phyloP scores from a whole-genome alignment of 768 basidiomycete species.

The Tylopilus subfusipes region DNA sequence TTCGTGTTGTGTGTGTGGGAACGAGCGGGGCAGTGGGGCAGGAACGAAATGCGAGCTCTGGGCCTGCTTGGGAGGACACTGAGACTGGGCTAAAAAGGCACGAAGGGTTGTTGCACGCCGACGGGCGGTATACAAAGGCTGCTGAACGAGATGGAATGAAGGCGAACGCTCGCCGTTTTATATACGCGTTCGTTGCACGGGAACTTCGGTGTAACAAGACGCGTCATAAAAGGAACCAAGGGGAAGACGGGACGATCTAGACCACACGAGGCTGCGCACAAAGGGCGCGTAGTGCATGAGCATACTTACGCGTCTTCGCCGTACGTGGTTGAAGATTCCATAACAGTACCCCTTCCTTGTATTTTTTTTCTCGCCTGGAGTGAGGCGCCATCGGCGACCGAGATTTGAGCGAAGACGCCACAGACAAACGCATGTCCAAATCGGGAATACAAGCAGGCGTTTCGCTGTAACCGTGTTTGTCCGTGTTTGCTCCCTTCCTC shows the following conservation, averaged over 20 bases:
- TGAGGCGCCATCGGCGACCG: neutral
- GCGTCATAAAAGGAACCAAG: slow-evolving; percentile 16
- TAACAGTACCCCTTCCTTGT: slow-evolving; percentile 8
- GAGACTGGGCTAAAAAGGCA: too few species aligned
- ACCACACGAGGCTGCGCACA: neutral
- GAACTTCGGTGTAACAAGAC: slow-evolving; percentile 8
- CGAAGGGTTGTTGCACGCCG: too few species aligned
- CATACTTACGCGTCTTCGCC: too few species aligned
- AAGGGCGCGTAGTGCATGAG: too few species aligned
- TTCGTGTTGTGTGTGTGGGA: neutral
- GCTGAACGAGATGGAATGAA: neutral
- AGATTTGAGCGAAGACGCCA: neutral
- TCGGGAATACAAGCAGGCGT: slow-evolving; percentile 28
- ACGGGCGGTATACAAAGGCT: neutral
- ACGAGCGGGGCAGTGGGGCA: neutral
- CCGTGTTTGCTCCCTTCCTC: slow-evolving; percentile 1
- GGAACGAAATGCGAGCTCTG: slow-evolving; percentile 7
- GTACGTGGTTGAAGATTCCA: neutral
- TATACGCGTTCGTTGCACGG: slow-evolving; percentile 6
- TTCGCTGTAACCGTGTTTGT: slow-evolving; percentile 4
- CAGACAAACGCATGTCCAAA: slow-evolving; percentile 28
- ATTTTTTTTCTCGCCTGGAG: slow-evolving; percentile 2
- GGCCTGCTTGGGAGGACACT: slow-evolving; percentile 9
- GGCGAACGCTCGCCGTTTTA: neutral
- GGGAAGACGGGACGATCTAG: neutral